A percentile compares a stretch with the other conserved stretches of the same genome.
Conservation (phyloP, 2,329 filamentous ascomycete species). For the Curvularia spicifera region DNA sequence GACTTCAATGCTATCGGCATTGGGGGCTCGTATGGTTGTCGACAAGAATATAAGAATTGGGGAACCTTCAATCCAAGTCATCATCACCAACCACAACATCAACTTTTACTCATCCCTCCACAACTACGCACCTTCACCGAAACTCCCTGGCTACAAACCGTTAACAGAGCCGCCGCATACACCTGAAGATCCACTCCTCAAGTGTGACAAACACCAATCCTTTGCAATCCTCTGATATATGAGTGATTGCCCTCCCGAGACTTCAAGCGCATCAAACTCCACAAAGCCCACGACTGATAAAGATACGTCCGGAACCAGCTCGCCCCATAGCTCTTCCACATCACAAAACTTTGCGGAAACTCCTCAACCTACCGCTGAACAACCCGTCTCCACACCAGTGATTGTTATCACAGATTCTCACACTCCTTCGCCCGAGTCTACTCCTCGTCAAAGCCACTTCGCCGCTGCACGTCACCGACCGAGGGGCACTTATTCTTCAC, state of each 20-base stretch:
- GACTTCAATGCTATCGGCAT: conserved; percentile 15
- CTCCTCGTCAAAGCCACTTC: conserved; percentile 22
- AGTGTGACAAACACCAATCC: conserved; percentile 7
- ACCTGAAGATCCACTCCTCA: background rate
- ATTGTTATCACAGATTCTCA: conserved; percentile 29
- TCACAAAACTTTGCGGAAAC: conserved; percentile 24
- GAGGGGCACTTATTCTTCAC: conserved; percentile 17
- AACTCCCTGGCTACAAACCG: background rate
- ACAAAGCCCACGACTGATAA: conserved; percentile 18
- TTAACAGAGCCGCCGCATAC: conserved; percentile 13
- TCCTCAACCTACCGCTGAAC: conserved; percentile 33
- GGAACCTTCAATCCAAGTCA: conserved; percentile 10
- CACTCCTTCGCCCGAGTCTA: conserved; percentile 11
- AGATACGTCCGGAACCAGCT: conserved; percentile 18
- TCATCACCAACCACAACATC: conserved; percentile 20
- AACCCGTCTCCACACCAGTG: conserved; percentile 21
- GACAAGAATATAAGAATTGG: conserved; percentile 35
- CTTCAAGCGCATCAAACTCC: conserved; percentile 35
- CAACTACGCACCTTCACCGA: background rate
- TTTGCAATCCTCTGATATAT: conserved; percentile 23
- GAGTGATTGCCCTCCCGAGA: conserved; percentile 29
- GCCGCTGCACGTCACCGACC: conserved; percentile 16
- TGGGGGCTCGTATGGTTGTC: conserved; percentile 18
- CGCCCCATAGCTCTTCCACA: conserved; percentile 12
- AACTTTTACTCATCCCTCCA: conserved; percentile 10